phyloP scores from a whole-genome alignment of 1,284 basidiomycete genomes.

The Puccinia horiana region DNA sequence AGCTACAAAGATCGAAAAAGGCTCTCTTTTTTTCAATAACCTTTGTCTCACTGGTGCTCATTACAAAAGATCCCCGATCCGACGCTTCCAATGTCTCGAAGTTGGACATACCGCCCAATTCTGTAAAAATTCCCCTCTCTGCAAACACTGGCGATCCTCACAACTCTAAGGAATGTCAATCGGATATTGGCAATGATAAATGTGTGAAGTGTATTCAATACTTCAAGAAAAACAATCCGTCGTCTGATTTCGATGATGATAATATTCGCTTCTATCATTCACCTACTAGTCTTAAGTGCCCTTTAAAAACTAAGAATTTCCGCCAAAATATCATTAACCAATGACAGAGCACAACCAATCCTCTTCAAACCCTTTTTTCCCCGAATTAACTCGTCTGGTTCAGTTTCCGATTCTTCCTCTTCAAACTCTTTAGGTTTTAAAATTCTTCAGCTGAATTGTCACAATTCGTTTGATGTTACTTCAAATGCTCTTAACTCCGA shows the following conservation, averaged over 20 bases:
- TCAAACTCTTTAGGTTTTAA: not conserved
- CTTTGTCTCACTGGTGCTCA: not conserved
- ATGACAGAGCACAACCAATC: not conserved
- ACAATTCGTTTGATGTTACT: not conserved
- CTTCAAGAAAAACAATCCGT: not conserved
- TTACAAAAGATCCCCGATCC: no score
- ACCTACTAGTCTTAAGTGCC: no score
- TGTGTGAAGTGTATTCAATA: not conserved
- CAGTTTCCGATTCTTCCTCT: not conserved
- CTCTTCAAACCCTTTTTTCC: not conserved
- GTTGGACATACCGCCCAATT: constrained; percentile 3
- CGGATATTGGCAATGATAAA: not conserved
- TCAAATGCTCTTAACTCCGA: not conserved
- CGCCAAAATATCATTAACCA: not conserved
- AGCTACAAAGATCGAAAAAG: not conserved
- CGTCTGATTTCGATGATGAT: not conserved
- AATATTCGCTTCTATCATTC: not conserved
- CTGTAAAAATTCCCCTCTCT: not conserved
- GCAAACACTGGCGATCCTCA: not conserved
- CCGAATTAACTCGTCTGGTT: not conserved
- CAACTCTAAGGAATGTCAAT: not conserved
- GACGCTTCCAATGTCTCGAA: not conserved
- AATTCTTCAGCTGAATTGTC: not conserved
- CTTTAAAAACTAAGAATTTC: no score
- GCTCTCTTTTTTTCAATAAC: not conserved